Conservation (phyloP, 306 rosid species). For the Cucurbita argyrosperma region DNA sequence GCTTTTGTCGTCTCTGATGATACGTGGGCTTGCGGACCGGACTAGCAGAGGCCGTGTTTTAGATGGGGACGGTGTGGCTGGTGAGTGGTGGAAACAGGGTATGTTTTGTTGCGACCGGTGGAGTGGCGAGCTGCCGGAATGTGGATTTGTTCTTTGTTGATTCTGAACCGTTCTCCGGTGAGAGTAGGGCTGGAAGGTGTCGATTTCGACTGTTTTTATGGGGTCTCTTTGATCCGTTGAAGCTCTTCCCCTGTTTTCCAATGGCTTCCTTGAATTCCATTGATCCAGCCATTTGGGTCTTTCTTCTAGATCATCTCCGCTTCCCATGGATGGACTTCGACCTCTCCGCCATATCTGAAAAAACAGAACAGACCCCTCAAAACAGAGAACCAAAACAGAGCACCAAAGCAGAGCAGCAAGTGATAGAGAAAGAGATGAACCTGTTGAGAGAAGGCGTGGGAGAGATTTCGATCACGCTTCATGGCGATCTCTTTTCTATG, state of each 20-base stretch:
- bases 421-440: constrained; percentile 13
- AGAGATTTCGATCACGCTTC: constrained; percentile 60
- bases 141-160: constrained; percentile 36
- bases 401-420: background rate
- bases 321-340: constrained; percentile 69
- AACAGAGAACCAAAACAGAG: background rate
- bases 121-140: constrained; percentile 26
- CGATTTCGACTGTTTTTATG: constrained; percentile 72
- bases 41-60: constrained; percentile 57
- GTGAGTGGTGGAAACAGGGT: constrained; percentile 24
- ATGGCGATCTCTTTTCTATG: constrained; percentile 58
- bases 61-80: constrained; percentile 69
- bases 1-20: constrained; percentile 50
- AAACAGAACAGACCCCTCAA: too few relatives aligned
- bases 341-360: constrained; percentile 49
- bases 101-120: constrained; percentile 18
- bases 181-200: constrained; percentile 73
- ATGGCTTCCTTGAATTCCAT: constrained; percentile 77
- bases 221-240: constrained; percentile 77
- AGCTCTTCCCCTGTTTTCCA: constrained; percentile 74
- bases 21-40: constrained; percentile 72
- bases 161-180: constrained; percentile 33
- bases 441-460: constrained; percentile 85
- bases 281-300: constrained; percentile 68
- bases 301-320: constrained; percentile 64